phyloP scores from a whole-genome alignment of 2,329 filamentous ascomycete species.

The Diaporthe australafricana region DNA sequence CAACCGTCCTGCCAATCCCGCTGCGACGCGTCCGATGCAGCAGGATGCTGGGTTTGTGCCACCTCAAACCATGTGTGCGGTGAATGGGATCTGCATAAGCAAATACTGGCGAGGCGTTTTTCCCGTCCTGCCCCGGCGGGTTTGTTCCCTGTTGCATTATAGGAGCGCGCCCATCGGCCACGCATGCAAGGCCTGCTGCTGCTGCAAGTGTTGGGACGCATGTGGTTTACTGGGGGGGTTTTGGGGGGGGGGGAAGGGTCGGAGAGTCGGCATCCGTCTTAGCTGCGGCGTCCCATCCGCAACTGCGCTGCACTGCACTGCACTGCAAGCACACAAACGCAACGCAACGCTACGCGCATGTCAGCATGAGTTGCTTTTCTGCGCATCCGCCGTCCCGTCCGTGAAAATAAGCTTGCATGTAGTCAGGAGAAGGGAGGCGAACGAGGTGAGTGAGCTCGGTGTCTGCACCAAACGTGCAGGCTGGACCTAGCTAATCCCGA shows the following conservation, averaged over 20 bases:
- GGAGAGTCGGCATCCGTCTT: constrained; percentile 13
- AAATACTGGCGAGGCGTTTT: constrained; percentile 15
- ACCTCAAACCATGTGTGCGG: constrained; percentile 27
- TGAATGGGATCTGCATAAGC: constrained; percentile 24
- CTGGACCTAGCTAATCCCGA: too few relatives aligned
- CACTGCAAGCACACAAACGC: too few relatives aligned
- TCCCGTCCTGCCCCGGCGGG: not conserved
- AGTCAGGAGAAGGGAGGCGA: not conserved
- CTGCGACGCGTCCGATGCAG: constrained; percentile 26
- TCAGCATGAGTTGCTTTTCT: not conserved
- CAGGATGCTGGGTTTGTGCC: constrained; percentile 23
- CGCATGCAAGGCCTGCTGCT: not conserved
- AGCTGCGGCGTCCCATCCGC: not conserved
- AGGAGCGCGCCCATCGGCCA: too few relatives aligned
- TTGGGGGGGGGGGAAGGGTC: not conserved
- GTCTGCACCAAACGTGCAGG: too few relatives aligned
- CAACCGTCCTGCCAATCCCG: constrained; percentile 3
- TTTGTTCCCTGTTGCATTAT: not conserved
- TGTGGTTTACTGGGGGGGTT: too few relatives aligned
- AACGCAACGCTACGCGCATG: not conserved
- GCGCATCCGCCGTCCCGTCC: not conserved
- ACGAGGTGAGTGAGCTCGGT: not conserved
- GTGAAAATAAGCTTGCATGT: not conserved
- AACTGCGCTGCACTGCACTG: too few relatives aligned
- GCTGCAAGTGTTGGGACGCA: too few relatives aligned